phyloP scores from a whole-genome alignment of 106 monocot genomes.

The Phalaenopsis aphrodite region DNA sequence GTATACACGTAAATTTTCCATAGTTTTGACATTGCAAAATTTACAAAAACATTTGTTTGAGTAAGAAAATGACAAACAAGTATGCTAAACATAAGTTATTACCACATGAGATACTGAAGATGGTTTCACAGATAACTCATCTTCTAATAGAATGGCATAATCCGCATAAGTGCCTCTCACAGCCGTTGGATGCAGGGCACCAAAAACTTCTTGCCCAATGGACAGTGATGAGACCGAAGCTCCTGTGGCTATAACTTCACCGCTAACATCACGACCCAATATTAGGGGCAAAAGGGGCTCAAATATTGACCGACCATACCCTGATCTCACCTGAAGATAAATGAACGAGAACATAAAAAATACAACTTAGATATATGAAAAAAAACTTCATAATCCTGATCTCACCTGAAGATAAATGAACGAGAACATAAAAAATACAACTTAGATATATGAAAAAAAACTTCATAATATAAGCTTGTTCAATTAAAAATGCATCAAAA shows the following conservation, averaged over 20 bases:
- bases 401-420: conserved; percentile 47
- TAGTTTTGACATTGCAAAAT: not conserved
- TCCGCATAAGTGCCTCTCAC: conserved; percentile 72
- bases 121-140: conserved; percentile 81
- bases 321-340: conserved; percentile 68
- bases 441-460: not conserved
- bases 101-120: conserved; percentile 78
- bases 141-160: conserved; percentile 69
- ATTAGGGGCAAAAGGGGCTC: conserved; percentile 77
- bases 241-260: conserved; percentile 88
- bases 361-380: not conserved
- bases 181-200: conserved; percentile 91
- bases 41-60: not conserved
- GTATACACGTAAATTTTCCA: no score
- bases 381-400: conserved; percentile 51
- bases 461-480: not conserved
- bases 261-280: conserved; percentile 89
- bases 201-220: conserved; percentile 88
- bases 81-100: not conserved
- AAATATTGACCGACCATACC: conserved; percentile 91
- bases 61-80: not conserved
- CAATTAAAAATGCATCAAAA: not conserved
- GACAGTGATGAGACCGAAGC: conserved; percentile 57
- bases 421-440: not conserved
- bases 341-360: not conserved